These are phyloP conservation scores for Fusarium dlaminii DNA, from an alignment of 2,329 filamentous ascomycete genomes.

Conservation along the genomic window DNA sequence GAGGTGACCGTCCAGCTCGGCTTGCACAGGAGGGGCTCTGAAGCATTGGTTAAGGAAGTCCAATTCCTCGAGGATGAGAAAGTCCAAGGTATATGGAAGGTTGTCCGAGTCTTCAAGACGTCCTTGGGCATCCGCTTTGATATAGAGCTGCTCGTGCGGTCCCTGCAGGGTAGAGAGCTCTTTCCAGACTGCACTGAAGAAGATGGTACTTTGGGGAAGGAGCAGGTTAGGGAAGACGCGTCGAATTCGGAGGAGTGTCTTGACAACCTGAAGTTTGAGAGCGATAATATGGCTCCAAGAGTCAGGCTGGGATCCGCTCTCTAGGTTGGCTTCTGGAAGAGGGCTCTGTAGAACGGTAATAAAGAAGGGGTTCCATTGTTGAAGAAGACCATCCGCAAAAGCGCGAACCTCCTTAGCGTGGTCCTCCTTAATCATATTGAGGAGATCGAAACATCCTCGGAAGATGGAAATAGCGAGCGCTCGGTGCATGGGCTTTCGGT, in stretches of 20 bases:
- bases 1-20: slow-evolving; percentile 86
- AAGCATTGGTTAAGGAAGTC: slow-evolving; percentile 95
- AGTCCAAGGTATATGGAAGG: slow-evolving; percentile 94
- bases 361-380: slow-evolving; percentile 91
- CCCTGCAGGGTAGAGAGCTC: slow-evolving; percentile 80
- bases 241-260: slow-evolving; percentile 90
- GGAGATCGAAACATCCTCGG: slow-evolving; percentile 88
- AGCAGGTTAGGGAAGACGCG: slow-evolving; percentile 83
- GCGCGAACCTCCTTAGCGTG: slow-evolving; percentile 85
- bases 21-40: slow-evolving; percentile 85
- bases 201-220: slow-evolving; percentile 79
- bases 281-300: slow-evolving; percentile 84
- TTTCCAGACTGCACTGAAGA: slow-evolving; percentile 90
- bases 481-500: slow-evolving; percentile 78
- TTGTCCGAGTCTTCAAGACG: slow-evolving; percentile 89
- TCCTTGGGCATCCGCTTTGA: slow-evolving; percentile 85
- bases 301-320: slow-evolving; percentile 63
- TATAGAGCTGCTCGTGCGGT: slow-evolving; percentile 84
- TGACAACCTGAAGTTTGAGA: slow-evolving; percentile 93
- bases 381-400: slow-evolving; percentile 88
- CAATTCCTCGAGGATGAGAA: slow-evolving; percentile 90
- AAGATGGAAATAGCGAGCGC: slow-evolving; percentile 92
- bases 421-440: slow-evolving; percentile 97
- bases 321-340: slow-evolving; percentile 70
- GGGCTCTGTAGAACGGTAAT: slow-evolving; percentile 77